Base-by-base conservation (phyloP, 2,329 filamentous ascomycete genomes). In the Hymenoscyphus fraxineus region DNA sequence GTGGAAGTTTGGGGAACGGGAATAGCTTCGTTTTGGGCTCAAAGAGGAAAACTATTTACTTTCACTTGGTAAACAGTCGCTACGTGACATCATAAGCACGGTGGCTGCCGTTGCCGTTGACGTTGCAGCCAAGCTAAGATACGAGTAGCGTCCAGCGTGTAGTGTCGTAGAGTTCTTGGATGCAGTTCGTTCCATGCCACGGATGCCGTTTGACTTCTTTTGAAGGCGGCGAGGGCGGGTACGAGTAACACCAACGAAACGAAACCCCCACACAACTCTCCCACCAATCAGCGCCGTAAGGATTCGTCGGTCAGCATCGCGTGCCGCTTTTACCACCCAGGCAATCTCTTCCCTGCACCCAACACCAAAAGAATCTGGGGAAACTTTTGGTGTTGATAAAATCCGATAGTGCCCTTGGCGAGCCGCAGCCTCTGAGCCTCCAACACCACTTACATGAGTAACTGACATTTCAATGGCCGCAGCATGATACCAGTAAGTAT, bases 401-500 rank as follows among this genome's bases (percentile, higher is more conserved):
- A 51, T 51, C 44, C 16, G 41, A 47, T 12, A 47, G 2, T 47
- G 1, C 3, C 6, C 41, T 19, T n/a, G 41, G 27, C 27, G 27
- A 27, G 27, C 27, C 27, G 27, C 27, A 12, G 9, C 6, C 44
- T 51, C 44, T 51, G 35, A 35, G 35, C 35, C 35, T 10, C 13
- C 19, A 51, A 27, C 15, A 51, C 6, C 44, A 51, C 10, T 16
- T 51, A 2, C 10, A 51, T 19, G 6, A 22, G n/a, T 32, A 41
- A 62, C 64, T 66, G 60, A 19, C 27, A 62, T 57, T 55, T 70
- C 64, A 68, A 71, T 72, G 68, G 70, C 63, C 64, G 54, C 66
- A 67, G 66, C 54, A 72, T 71, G 68, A 71, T 72, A 65, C 56
- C 68, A 65, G 70, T 71, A 64, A 61, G 67, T 67, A 13, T 27